Conservation (phyloP, 148 eudicot genomes). For the Camellia japonica region DNA sequence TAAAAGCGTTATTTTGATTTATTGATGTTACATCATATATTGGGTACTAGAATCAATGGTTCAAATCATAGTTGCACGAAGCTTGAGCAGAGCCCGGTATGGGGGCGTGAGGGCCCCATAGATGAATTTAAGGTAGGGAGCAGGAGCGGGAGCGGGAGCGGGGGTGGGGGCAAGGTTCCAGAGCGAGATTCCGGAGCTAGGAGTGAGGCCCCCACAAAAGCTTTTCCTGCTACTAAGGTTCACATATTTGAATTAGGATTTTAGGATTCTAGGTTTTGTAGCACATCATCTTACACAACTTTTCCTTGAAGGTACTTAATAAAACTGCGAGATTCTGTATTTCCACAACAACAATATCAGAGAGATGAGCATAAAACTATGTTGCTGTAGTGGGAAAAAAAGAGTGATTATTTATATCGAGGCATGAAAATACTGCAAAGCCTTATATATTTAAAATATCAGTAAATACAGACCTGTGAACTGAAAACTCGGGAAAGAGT, state of each 20-base stretch:
- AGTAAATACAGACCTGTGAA: conserved; percentile 55
- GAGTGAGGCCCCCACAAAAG: too few species aligned
- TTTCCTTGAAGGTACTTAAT: background rate
- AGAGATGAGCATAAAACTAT: too few species aligned
- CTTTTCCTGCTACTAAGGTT: too few species aligned
- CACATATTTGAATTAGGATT: background rate
- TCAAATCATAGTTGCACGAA: background rate
- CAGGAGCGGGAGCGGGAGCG: too few species aligned
- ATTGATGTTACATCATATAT: background rate
- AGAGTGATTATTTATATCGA: background rate
- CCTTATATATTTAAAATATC: background rate
- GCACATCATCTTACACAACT: background rate
- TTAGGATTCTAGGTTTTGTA: too few species aligned
- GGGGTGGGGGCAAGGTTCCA: too few species aligned
- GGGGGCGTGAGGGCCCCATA: too few species aligned
- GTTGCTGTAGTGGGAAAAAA: too few species aligned
- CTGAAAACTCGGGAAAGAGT: conserved; percentile 71
- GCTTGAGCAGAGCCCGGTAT: too few species aligned
- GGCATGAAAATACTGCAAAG: background rate
- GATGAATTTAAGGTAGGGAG: background rate
- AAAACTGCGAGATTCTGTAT: background rate
- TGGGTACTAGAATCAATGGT: background rate
- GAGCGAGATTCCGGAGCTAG: too few species aligned
- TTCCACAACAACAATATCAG: too few species aligned
- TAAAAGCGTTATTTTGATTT: background rate